Conservation (phyloP, 225 moss, liverwort and hornwort genomes). For the Physcomitrellopsis africana region DNA sequence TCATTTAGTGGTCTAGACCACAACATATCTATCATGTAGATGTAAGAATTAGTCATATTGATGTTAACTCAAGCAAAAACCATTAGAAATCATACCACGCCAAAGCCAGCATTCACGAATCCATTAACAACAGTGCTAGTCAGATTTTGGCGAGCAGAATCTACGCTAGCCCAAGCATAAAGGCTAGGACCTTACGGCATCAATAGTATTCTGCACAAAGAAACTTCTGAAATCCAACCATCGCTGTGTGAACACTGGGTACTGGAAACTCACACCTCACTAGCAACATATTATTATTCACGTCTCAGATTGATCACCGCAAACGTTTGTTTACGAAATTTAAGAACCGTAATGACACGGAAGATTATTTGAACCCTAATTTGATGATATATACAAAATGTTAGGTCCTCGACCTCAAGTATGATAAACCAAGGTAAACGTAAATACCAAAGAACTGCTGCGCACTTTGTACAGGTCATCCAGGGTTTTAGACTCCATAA, state of each 20-base stretch:
- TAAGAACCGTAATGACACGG: neutral
- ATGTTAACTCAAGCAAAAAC: slow-evolving; percentile 7
- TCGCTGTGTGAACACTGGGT: neutral
- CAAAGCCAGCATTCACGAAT: slow-evolving; percentile 98
- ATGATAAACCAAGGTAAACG: neutral
- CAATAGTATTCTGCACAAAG: neutral
- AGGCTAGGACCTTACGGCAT: slow-evolving; percentile 9
- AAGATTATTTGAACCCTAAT: neutral
- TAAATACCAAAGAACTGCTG: slow-evolving; percentile 12
- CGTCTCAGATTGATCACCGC: slow-evolving; percentile 18
- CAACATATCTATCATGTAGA: no score
- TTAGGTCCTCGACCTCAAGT: slow-evolving; percentile 1
- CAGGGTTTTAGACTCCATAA: slow-evolving; percentile 98
- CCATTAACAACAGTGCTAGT: slow-evolving; percentile 98
- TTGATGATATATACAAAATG: neutral
- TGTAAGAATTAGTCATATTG: no score
- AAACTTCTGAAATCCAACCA: neutral
- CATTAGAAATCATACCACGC: slow-evolving; percentile 63
- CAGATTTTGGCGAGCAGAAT: slow-evolving; percentile 94
- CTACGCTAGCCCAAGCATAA: slow-evolving; percentile 65
- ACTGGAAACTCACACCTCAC: slow-evolving; percentile 6
- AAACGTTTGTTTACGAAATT: slow-evolving; percentile 11
- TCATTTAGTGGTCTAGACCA: no score
- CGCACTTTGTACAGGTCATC: slow-evolving; percentile 97
- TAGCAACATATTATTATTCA: neutral